These are phyloP conservation scores for Barnettozyma wickerhamii DNA, from an alignment of 805 yeast species.

Conservation along the genomic window DNA sequence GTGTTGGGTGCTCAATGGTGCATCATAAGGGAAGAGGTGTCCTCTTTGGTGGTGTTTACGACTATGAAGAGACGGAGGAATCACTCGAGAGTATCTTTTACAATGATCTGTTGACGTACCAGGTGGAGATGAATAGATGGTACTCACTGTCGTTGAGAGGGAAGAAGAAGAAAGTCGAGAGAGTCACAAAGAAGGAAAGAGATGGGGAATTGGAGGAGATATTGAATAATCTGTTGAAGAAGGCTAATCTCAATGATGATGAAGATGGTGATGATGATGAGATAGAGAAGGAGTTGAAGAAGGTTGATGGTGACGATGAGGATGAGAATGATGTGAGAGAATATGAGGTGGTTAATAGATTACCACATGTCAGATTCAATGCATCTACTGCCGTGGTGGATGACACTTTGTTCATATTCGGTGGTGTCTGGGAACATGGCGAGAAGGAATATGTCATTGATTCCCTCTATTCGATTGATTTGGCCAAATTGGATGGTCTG, in stretches of 20 bases:
- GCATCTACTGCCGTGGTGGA: constrained; percentile 81
- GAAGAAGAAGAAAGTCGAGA: constrained; percentile 47
- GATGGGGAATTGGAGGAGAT: constrained; percentile 76
- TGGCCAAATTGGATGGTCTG: constrained; percentile 83
- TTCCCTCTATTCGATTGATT: constrained; percentile 79
- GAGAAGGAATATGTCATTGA: constrained; percentile 84
- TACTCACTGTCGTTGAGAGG: constrained; percentile 63
- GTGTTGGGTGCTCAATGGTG: constrained; percentile 93
- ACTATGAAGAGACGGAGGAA: constrained; percentile 93
- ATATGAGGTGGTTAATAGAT: constrained; percentile 45
- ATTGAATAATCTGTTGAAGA: constrained; percentile 65
- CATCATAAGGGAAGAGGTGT: constrained; percentile 89
- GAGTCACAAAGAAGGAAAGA: constrained; percentile 42
- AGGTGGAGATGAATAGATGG: constrained; percentile 87
- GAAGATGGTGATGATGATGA: constrained; percentile 41
- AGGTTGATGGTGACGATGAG: constrained; percentile 22
- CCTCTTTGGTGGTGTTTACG: constrained; percentile 93
- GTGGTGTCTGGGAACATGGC: constrained; percentile 87
- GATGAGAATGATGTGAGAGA: constrained; percentile 9
- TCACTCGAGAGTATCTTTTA: constrained; percentile 78
- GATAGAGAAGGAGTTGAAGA: constrained; percentile 43
- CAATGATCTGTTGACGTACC: constrained; percentile 77
- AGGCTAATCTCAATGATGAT: constrained; percentile 56
- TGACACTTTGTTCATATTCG: constrained; percentile 77
- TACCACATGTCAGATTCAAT: constrained; percentile 90